Base-by-base conservation (phyloP, 345 rosid species). In the Ailanthus altissimus region DNA sequence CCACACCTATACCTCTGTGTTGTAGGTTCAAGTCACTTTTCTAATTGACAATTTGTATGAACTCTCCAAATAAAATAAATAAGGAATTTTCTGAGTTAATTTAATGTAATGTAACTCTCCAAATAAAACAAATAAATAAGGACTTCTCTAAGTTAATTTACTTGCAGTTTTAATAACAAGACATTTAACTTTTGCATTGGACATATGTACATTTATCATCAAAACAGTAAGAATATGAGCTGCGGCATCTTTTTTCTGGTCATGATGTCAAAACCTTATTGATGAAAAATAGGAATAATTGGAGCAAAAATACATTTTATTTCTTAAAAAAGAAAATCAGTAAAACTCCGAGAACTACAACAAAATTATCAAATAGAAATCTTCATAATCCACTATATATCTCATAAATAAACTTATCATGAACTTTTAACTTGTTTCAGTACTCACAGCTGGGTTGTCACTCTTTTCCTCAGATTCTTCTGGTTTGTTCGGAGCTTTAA, bases 391-490 rank as follows among this genome's bases (percentile, higher is more conserved):
- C 64, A 18, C 3, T 21, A 8, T 16, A 0, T 20, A 42, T 20
- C 2, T 2, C 36, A n/a, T n/a, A n/a, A n/a, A 70, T 15, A 46
- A 61, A 61, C 49, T 74, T 57, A 45, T 49, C 45, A 46, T 54
- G 16, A 36, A 75, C 28, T 26, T 62, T 78, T 73, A 85, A 49
- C 62, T 69, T 56, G 77, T 68, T 72, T 76, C 69, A 53, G 66
- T 40, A 62, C 50, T 63, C 77, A 77, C 74, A 20, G 67, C 18
- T 18, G 83, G 38, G 75, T 66, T 74, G 26, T 67, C 76, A 6
- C 83, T 53, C 72, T 75, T 56, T 49, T 79, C 86, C 25, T 79
- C 74, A 15, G 85, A 67, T 72, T 83, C 83, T 77, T 81, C 81
- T 18, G 78, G 46, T 81, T 85, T 43, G 65, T 49, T 70, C 4